Percentiles rank a stretch among this genome's conserved stretches.
These are phyloP conservation scores for Pyrenochaeta sp. DNA, from an alignment of 2,329 filamentous ascomycete species.

Conservation along the genomic window DNA sequence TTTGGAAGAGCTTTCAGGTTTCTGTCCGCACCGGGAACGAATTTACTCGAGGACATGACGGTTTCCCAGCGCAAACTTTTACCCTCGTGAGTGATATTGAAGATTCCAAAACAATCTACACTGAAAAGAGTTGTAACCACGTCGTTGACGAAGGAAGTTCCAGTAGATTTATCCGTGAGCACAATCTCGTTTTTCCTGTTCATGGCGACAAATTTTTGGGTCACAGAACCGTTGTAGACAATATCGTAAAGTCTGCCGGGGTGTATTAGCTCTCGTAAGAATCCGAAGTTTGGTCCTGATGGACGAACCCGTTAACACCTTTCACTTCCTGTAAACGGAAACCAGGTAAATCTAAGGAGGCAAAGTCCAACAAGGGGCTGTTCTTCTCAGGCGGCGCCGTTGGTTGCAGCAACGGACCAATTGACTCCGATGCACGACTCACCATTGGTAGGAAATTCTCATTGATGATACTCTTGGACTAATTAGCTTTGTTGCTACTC, in stretches of 20 bases:
- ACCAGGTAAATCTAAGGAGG: background rate
- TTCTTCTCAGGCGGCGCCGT: background rate
- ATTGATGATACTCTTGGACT: background rate
- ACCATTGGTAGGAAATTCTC: background rate
- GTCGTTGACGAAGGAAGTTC: background rate
- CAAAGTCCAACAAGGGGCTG: background rate
- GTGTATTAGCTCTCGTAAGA: background rate
- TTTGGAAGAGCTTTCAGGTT: background rate
- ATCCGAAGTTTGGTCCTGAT: background rate
- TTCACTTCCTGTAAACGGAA: background rate
- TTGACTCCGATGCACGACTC: background rate
- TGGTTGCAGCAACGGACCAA: background rate
- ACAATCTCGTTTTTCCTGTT: background rate
- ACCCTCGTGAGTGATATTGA: background rate
- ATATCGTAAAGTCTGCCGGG: background rate
- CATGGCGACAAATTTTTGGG: background rate
- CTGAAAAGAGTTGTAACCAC: background rate
- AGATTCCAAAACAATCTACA: background rate
- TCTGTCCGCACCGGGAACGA: background rate
- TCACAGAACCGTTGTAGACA: background rate
- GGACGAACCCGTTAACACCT: background rate
- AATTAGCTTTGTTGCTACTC: background rate
- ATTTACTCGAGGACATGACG: background rate
- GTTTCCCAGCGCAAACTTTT: background rate
- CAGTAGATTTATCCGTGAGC: background rate